Conservation (phyloP, 768 basidiomycete species). For the Candolleomyces aberdarensis region DNA sequence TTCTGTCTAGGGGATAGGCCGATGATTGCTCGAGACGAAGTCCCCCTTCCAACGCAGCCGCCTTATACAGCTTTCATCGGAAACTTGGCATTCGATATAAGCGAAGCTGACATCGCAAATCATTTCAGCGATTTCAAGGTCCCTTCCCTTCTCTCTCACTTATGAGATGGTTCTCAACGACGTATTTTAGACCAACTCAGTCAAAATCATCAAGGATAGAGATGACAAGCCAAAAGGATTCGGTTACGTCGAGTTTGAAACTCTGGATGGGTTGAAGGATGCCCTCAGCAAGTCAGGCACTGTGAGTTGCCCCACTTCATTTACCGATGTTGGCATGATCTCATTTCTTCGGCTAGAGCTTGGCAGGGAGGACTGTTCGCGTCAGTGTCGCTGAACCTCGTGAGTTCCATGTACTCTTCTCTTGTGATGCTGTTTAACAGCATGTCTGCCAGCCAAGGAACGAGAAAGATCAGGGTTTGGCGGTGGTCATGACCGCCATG, state of each 20-base stretch:
- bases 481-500: slow-evolving; percentile 34
- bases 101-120: slow-evolving; percentile 73
- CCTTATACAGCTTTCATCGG: slow-evolving; percentile 98
- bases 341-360: slow-evolving; percentile 35
- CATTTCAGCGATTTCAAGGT: slow-evolving; percentile 76
- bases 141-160: slow-evolving; percentile 11
- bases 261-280: slow-evolving; percentile 80
- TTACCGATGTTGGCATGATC: slow-evolving; percentile 1
- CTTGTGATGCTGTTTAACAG: slow-evolving; percentile 4
- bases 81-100: slow-evolving; percentile 91
- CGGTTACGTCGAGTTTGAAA: slow-evolving; percentile 95
- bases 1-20: slow-evolving; percentile 48
- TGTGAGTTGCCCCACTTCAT: slow-evolving; percentile 39
- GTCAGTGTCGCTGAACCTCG: slow-evolving; percentile 96
- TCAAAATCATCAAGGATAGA: slow-evolving; percentile 90
- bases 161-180: not conserved
- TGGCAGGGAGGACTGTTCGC: slow-evolving; percentile 79
- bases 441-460: slow-evolving; percentile 52
- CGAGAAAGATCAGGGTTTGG: slow-evolving; percentile 57
- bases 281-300: slow-evolving; percentile 70
- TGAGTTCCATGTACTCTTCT: slow-evolving; percentile 42
- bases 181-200: slow-evolving; percentile 60
- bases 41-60: slow-evolving; percentile 92
- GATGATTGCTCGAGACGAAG: slow-evolving; percentile 73
- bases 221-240: slow-evolving; percentile 98